Percentiles rank a stretch among this genome's conserved stretches.
These are phyloP conservation scores for Fraxinus angustifolia DNA, from an alignment of 305 asterid genomes.

Conservation along the genomic window DNA sequence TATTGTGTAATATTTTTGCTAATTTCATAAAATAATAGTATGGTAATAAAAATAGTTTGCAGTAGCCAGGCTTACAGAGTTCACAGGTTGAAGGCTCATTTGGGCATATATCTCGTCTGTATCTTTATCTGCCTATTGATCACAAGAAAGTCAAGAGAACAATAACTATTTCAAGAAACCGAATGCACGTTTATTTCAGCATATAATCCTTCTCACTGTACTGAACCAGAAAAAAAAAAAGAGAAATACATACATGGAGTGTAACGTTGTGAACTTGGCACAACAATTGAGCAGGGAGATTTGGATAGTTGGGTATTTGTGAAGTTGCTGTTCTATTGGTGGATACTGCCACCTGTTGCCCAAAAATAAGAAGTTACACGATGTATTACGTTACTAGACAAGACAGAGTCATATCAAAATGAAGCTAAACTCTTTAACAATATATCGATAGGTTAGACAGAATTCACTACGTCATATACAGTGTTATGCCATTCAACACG, in stretches of 20 bases:
- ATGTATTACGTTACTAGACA: not conserved
- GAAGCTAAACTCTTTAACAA: not conserved
- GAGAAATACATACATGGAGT: slow-evolving; percentile 56
- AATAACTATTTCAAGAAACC: not conserved
- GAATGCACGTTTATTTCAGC: not conserved
- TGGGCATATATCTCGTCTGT: slow-evolving; percentile 94
- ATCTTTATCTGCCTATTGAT: slow-evolving; percentile 82
- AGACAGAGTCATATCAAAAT: not conserved
- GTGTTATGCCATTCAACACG: not conserved
- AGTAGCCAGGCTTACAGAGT: slow-evolving; percentile 49
- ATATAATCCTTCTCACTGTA: not conserved
- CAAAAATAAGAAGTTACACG: not conserved
- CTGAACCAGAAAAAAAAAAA: not conserved
- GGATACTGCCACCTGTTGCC: slow-evolving; percentile 78
- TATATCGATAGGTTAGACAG: not conserved
- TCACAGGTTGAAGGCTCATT: slow-evolving; percentile 88
- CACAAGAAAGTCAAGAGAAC: slow-evolving; percentile 4
- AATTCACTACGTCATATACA: not conserved
- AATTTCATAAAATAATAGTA: not conserved
- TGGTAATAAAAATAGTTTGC: not conserved
- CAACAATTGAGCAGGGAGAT: slow-evolving; percentile 76
- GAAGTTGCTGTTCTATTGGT: slow-evolving; percentile 81
- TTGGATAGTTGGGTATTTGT: slow-evolving; percentile 84
- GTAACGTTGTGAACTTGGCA: slow-evolving; percentile 92
- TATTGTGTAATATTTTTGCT: not conserved